Conservation (phyloP, 495 filamentous ascomycete species). For the Parathielavia hyrcaniae region DNA sequence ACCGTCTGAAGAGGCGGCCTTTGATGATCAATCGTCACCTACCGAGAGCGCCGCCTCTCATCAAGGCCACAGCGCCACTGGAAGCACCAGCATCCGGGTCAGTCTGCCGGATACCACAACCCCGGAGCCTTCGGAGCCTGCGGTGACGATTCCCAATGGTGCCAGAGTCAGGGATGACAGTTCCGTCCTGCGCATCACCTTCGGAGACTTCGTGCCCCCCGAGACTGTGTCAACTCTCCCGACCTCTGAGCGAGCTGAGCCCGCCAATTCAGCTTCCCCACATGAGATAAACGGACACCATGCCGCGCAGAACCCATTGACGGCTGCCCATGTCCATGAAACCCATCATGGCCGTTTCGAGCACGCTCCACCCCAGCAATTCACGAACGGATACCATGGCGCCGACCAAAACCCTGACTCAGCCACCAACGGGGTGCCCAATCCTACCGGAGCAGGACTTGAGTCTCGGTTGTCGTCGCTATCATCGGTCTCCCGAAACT, state of each 20-base stretch:
- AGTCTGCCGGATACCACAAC: background rate
- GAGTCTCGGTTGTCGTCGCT: background rate
- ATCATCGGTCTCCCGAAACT: background rate
- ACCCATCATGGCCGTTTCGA: background rate
- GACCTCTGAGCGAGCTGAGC: background rate
- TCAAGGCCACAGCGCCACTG: background rate
- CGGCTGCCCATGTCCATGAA: background rate
- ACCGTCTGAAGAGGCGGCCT: conserved; percentile 1
- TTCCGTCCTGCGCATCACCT: background rate
- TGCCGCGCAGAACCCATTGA: background rate
- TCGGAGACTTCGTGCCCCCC: background rate
- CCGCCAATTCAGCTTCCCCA: too few species aligned
- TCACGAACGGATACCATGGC: background rate
- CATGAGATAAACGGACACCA: background rate
- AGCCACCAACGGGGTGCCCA: background rate
- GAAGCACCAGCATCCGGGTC: background rate
- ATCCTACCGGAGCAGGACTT: background rate
- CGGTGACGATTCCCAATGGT: background rate
- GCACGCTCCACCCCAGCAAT: background rate
- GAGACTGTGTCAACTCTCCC: background rate
- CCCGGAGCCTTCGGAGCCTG: background rate
- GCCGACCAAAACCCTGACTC: background rate
- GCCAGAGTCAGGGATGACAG: background rate
- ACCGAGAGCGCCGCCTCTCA: background rate
- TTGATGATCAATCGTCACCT: background rate